These are phyloP conservation scores for Malassezia equina DNA, from an alignment of 1,284 basidiomycete genomes.

Conservation along the genomic window DNA sequence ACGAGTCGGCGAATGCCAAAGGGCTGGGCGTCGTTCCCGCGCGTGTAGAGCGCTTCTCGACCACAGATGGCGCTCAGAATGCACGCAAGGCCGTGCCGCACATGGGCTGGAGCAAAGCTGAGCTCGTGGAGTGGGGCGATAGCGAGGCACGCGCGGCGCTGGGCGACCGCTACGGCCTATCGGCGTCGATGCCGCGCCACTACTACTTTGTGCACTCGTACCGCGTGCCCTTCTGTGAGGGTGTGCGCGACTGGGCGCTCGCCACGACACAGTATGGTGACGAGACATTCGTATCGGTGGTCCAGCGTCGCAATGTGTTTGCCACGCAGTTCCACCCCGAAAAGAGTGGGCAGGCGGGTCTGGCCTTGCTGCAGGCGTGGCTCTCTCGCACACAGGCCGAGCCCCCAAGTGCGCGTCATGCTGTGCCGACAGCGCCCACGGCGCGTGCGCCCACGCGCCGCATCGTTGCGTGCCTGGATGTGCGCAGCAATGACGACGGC, in stretches of 20 bases:
- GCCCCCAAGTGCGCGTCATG: constrained; percentile 31
- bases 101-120: constrained; percentile 73
- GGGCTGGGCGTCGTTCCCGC: constrained; percentile 45
- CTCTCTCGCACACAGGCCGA: constrained; percentile 50
- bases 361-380: constrained; percentile 74
- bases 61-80: constrained; percentile 27
- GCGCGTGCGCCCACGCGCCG: constrained; percentile 59
- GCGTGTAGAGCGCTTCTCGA: constrained; percentile 27
- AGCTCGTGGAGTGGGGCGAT: constrained; percentile 43
- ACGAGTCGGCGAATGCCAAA: constrained; percentile 43
- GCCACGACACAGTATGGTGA: constrained; percentile 84
- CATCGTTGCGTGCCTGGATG: constrained; percentile 95
- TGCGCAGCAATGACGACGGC: constrained; percentile 86
- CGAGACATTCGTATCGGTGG: constrained; percentile 79
- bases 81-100: constrained; percentile 76
- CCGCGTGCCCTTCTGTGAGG: constrained; percentile 58
- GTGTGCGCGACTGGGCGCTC: constrained; percentile 60
- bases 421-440: constrained; percentile 48
- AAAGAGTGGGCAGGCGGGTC: constrained; percentile 85
- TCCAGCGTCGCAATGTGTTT: constrained; percentile 77
- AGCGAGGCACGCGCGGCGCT: constrained; percentile 20
- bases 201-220: constrained; percentile 94
- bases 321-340: constrained; percentile 97
- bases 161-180: constrained; percentile 25
- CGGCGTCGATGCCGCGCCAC: constrained; percentile 35